Conservation (phyloP, 208 protist species). For the Entamoeba invadens region DNA sequence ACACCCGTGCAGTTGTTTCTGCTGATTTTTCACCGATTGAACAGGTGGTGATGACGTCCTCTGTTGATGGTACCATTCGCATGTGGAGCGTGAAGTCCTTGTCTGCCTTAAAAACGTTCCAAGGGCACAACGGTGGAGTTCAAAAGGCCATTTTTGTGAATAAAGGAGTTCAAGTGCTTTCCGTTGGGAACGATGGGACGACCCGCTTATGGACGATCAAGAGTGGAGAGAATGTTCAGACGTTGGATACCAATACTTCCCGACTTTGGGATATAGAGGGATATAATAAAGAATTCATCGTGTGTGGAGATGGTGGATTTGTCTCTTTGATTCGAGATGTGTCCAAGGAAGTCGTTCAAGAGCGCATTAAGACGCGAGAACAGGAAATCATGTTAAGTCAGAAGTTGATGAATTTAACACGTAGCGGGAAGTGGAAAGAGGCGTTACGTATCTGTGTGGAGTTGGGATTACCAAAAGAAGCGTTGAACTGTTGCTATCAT, state of each 20-base stretch:
- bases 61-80: background rate
- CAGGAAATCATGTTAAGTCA: background rate
- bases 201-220: background rate
- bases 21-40: background rate
- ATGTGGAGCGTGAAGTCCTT: background rate
- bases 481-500: background rate
- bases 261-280: background rate
- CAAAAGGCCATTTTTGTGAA: background rate
- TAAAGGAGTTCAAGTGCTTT: background rate
- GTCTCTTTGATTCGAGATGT: background rate
- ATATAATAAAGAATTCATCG: background rate
- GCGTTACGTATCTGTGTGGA: background rate
- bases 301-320: background rate
- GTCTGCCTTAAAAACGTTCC: background rate
- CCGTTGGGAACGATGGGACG: background rate
- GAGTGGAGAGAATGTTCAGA: background rate
- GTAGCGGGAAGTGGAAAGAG: background rate
- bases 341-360: background rate
- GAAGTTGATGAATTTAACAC: background rate
- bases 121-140: background rate
- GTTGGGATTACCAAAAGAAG: background rate
- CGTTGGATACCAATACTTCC: background rate
- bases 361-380: background rate
- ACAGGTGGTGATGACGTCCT: background rate
- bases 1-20: background rate